phyloP scores from a whole-genome alignment of 768 basidiomycete species.

The Auricularia heimuer region DNA sequence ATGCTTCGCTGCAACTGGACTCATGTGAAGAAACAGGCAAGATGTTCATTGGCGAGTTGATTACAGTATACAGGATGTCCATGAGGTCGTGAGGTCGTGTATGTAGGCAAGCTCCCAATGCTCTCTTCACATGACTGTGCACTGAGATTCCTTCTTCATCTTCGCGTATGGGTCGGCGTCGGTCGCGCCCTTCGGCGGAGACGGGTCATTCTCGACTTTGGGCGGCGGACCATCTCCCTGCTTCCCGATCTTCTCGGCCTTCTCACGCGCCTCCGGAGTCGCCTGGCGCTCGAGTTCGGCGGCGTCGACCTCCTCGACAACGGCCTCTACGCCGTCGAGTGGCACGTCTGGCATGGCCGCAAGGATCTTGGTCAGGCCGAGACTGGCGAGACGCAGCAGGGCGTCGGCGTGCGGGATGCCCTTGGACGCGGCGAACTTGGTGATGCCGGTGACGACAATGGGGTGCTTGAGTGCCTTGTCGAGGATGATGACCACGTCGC shows the following conservation, averaged over 20 bases:
- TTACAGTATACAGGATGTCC: neutral
- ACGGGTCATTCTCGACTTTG: neutral
- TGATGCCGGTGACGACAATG: conserved; percentile 13
- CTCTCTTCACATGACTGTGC: conserved; percentile 4
- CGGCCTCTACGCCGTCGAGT: conserved; percentile 3
- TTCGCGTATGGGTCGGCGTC: conserved; percentile 9
- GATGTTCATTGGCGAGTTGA: too few relatives aligned
- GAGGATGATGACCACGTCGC: conserved; percentile 11
- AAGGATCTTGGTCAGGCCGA: conserved; percentile 10
- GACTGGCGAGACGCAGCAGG: conserved; percentile 9
- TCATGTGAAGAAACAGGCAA: too few relatives aligned
- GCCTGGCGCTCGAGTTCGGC: conserved; percentile 10
- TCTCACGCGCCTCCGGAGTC: conserved; percentile 5
- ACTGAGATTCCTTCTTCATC: conserved; percentile 9
- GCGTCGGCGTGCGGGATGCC: conserved; percentile 13
- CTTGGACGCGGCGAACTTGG: conserved; percentile 10
- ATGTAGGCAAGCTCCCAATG: neutral
- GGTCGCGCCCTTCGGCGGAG: too few relatives aligned
- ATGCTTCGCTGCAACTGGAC: too few relatives aligned
- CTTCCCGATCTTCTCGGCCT: conserved; percentile 7
- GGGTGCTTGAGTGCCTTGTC: conserved; percentile 15
- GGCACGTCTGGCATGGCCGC: conserved; percentile 8
- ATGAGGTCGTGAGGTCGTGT: neutral
- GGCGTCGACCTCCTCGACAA: conserved; percentile 10
- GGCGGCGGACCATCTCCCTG: conserved; percentile 3